phyloP scores from a whole-genome alignment of 176 grass and related monocot species.

The Secale cereale region DNA sequence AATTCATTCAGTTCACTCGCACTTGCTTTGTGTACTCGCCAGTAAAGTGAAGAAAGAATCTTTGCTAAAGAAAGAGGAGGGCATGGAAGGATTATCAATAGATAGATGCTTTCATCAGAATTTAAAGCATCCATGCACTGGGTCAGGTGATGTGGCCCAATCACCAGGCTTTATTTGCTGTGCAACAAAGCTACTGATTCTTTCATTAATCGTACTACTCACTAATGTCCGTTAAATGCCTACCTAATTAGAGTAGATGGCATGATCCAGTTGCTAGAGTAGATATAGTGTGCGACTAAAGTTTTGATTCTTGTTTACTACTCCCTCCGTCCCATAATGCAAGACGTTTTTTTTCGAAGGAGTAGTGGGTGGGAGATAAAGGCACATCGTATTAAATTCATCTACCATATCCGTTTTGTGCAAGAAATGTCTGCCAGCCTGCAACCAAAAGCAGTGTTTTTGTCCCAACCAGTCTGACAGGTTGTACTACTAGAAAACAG shows the following conservation, averaged over 20 bases:
- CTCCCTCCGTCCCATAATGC: too few species aligned
- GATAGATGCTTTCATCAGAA: too few species aligned
- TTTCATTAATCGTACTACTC: too few species aligned
- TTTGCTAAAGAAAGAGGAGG: neutral
- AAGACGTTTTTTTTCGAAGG: too few species aligned
- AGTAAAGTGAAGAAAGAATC: constrained; percentile 1
- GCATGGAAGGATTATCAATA: neutral
- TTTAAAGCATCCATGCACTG: too few species aligned
- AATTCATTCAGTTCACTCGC: neutral
- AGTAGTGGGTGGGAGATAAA: constrained; percentile 61
- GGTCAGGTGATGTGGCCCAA: neutral
- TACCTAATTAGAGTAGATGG: too few species aligned
- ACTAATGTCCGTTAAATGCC: too few species aligned
- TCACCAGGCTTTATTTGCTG: too few species aligned
- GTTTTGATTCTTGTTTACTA: too few species aligned
- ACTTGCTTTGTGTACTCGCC: neutral
- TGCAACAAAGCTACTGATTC: too few species aligned
- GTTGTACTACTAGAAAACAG: neutral
- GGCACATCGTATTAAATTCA: neutral
- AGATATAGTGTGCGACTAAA: too few species aligned
- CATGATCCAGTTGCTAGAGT: too few species aligned
- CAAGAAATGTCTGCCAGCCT: constrained; percentile 12
- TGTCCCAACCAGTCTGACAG: neutral
- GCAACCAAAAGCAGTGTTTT: neutral
- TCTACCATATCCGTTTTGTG: neutral